Base-by-base conservation (phyloP, 371 early-diverging fungal genomes). In the Phascolomyces articulosus region DNA sequence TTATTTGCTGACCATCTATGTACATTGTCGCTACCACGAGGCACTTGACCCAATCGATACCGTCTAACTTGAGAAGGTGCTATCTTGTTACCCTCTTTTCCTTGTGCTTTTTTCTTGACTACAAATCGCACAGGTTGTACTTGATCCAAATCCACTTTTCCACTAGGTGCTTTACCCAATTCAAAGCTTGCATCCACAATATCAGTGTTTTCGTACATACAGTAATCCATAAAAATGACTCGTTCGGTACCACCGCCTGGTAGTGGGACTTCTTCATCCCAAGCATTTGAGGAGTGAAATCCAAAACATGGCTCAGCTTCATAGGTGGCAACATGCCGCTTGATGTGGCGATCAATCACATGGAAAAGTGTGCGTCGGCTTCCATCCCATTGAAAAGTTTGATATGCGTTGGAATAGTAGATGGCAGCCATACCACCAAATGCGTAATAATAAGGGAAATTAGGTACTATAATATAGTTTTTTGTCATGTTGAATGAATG, bases 401-500 rank as follows among this genome's bases (percentile, higher is more conserved):
- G 84, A 62, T 81, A 83, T 0, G 85, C 85, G 26, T 69, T 78
- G 3, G 84, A 84, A 54, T 85, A 79, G 65, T 87, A 88, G 18
- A 88, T 55, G 16, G 85, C 85, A 28, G 85, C 82, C 20, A 88
- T 31, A 1, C 88, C 88, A 54, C 81, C 84, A 29, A 75, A 84
- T 1, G 78, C 78, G 48, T 85, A 85, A 38, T 85, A 85, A 48
- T 85, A 86, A 11, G 85, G 90, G 58, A 85, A 87, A 64, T 83
- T 84, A 29, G 80, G 80, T 7, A 90, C 67, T n/a, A 90, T 79
- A 47, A 90, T 81, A 66, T 83, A 90, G n/a, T 80, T 80, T 62
- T 86, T 78, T 13, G 89, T 88, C 77, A 87, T 64, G 20, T 74
- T 73, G 60, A 90, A 87, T 6, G 86, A 83, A 67, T 91, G 89